Percentiles rank a stretch among this genome's conserved stretches.
Evolutionary conservation across 192 early-diverging fungal species (phyloP).

Genomic region (Podila horticola): DNA sequence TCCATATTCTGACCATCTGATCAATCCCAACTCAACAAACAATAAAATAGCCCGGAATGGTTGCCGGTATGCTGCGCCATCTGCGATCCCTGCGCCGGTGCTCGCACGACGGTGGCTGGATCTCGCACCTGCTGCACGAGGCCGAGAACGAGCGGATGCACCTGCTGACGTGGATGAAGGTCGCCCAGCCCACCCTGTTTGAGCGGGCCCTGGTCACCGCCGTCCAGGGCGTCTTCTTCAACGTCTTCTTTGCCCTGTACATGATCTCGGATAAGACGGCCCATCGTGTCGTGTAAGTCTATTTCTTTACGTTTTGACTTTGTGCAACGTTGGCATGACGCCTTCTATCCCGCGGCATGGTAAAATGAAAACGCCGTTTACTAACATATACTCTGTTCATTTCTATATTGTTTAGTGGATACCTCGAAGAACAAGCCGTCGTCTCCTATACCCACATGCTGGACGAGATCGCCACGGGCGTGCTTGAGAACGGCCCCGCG

Average conservation of each 20-base stretch:
- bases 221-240: conserved; percentile 92
- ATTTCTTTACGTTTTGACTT: background rate
- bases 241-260: conserved; percentile 90
- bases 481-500: conserved; percentile 74
- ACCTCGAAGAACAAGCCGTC: conserved; percentile 95
- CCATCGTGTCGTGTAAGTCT: conserved; percentile 78
- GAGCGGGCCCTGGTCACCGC: conserved; percentile 75
- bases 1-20: conserved; percentile 43
- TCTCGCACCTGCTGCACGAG: conserved; percentile 89
- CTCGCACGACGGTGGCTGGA: conserved; percentile 91
- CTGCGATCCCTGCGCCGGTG: conserved; percentile 79
- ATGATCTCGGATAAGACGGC: conserved; percentile 80
- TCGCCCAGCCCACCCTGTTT: conserved; percentile 67
- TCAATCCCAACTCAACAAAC: too few species aligned
- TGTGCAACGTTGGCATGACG: too few species aligned
- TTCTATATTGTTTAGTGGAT: conserved; percentile 60
- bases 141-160: conserved; percentile 92
- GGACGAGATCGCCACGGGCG: conserved; percentile 83
- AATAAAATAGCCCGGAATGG: conserved; percentile 92
- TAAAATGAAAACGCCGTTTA: too few species aligned
- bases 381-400: too few species aligned
- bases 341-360: background rate
- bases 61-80: conserved; percentile 84
- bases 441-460: conserved; percentile 91
- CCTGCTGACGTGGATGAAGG: conserved; percentile 82